Base-by-base conservation (phyloP, 2,329 filamentous ascomycete species). In the Hymenotorrendiella dingleyae region DNA sequence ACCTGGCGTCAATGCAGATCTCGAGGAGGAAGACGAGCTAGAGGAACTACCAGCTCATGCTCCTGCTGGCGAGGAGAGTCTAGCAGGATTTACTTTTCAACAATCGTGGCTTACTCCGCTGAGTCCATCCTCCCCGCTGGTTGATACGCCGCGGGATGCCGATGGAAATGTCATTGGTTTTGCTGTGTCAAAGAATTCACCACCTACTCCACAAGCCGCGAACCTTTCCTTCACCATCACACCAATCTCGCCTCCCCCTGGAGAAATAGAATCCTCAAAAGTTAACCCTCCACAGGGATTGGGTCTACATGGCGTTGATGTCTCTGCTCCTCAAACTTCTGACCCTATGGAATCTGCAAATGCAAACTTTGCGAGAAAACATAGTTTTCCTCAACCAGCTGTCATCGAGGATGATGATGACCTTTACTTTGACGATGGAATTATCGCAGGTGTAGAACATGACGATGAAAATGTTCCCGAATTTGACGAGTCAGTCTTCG, bases 401-500 rank as follows among this genome's bases (percentile, higher is more conserved):
- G 41, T 36, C 17, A 48, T 62, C 22, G 62, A 65, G 38, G 38
- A 33, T 20, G 72, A 77, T 24, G 79, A 83, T 51, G 82, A 86
- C 49, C 65, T 86, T 22, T 86, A 86, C 59, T 87, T 82, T 55
- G 80, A 84, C 49, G 79, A 80, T 55, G 81, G 80, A 2, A 57
- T 70, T 6, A 69, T 68, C 6, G 69, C 67, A 43, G 67, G 69
- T 37, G 65, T 71, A 3, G 68, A 73, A 45, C 71, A 70, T 14
- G 52, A 58, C 16, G 58, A 55, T 7, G 56, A 62, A 4, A 75
- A 82, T 21, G 69, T 70, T 1, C 66, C 68, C 0, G 68, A 73
- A 2, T 86, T 88, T 58, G 82, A 88, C 47, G 84, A 88, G 59
- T 82, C 80, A 5, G 72, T 86, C 11, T 87, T 88, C 56, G 84